Percentiles rank a stretch among this genome's conserved stretches.
Conservation (phyloP, 805 yeast species). For the Schizosaccharomyces pombe region DNA sequence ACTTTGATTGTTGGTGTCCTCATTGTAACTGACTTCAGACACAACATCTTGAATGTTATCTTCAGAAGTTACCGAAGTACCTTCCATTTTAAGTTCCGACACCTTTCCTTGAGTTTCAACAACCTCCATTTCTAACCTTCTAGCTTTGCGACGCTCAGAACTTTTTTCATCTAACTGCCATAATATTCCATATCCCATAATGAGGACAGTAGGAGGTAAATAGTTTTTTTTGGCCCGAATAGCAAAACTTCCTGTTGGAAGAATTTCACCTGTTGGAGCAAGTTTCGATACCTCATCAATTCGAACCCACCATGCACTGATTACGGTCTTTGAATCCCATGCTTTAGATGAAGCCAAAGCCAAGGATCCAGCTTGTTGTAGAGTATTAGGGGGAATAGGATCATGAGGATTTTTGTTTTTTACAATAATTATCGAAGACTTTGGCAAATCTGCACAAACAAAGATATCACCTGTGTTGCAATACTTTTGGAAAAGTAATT, state of each 20-base stretch:
- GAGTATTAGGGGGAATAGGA: constrained; percentile 55
- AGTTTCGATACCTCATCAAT: constrained; percentile 47
- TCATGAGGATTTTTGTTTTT: constrained; percentile 38
- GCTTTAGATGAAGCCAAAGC: constrained; percentile 65
- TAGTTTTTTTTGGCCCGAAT: constrained; percentile 31
- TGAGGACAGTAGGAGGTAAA: constrained; percentile 54
- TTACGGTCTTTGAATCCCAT: constrained; percentile 67
- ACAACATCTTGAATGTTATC: background rate
- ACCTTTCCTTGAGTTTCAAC: background rate
- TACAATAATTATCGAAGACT: constrained; percentile 52
- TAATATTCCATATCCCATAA: constrained; percentile 70
- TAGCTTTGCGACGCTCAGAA: constrained; percentile 2
- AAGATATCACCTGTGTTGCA: constrained; percentile 49
- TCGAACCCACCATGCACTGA: constrained; percentile 60
- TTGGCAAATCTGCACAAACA: constrained; percentile 52
- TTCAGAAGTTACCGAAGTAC: background rate
- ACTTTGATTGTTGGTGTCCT: background rate
- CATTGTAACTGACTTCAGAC: too few species aligned
- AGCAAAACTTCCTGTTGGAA: constrained; percentile 40
- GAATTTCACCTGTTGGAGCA: constrained; percentile 22
- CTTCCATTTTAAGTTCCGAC: constrained; percentile 4
- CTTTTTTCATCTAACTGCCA: constrained; percentile 45
- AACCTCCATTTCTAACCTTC: background rate
- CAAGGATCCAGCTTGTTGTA: constrained; percentile 72
- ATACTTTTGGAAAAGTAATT: constrained; percentile 56